Base-by-base conservation (phyloP, 768 basidiomycete genomes). In the Hericium coralloides region DNA sequence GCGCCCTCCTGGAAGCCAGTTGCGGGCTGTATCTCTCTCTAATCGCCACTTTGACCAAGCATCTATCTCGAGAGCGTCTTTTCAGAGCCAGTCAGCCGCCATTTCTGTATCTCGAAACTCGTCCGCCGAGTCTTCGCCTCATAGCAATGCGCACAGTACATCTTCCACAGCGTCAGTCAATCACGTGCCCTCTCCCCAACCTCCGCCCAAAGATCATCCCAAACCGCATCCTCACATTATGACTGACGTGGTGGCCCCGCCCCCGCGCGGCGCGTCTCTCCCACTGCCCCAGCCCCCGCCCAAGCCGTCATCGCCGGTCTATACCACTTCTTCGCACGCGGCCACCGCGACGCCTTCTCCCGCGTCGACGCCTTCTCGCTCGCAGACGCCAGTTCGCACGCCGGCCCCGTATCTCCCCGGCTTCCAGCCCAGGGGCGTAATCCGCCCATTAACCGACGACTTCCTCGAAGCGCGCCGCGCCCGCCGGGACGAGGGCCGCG, bases 391-490 rank as follows among this genome's bases (percentile, higher is more conserved):
- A 2, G 58, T 55, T 7, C 70, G 65, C 36, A 56, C 64, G 3
- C 48, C 58, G 4, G 82, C 85, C 0, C 88, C 86, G 2, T 98
- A 98, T 67, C 84, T 87, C 49, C 84, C 91, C 2, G 92, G 93
- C 1, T 99, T 98, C 67, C 95, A 99, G 68, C 95, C 95, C 5
- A 87, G 79, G 64, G 95, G 95, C 4, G 82, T 93, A 4, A 86
- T 82, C 67, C 74, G 85, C 12, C 83, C 79, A 5, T 80, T 87
- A 38, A 97, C 94, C 7, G 92, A 91, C 55, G 89, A 92, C 55
- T 98, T 92, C 64, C 56, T 84, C 4, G 77, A 78, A 3, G 61
- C 75, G 12, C 74, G 77, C 25, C 71, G 66, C 18, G 59, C 57
- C 26, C 68, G 57, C 41, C 70, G 74, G 12, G 77, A 78, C 50